Evolutionary conservation across 148 eudicot genomes (phyloP).

Genomic region (Rhododendron mucronatum): DNA sequence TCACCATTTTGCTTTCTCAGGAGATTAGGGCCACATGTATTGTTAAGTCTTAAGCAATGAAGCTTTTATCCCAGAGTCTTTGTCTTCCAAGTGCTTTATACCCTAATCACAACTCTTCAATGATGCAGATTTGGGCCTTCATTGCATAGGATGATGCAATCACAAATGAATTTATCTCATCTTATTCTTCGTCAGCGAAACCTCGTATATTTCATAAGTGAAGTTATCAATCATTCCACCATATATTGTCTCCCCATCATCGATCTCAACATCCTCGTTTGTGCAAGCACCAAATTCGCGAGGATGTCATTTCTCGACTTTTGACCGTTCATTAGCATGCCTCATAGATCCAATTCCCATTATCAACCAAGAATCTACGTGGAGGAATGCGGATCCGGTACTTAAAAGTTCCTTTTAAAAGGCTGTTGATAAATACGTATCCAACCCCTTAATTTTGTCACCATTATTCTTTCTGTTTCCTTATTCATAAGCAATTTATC

Average conservation of each 20-base stretch:
- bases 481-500: background rate
- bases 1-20: background rate
- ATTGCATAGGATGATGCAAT: background rate
- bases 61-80: background rate
- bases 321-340: background rate
- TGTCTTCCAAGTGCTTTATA: background rate
- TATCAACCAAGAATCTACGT: background rate
- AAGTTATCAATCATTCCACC: background rate
- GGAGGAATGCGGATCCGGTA: background rate
- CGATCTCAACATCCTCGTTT: background rate
- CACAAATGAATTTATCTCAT: background rate
- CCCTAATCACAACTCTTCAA: background rate
- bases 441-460: background rate
- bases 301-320: background rate
- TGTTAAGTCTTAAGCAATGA: background rate
- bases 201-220: background rate
- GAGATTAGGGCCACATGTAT: background rate
- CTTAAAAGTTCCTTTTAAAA: background rate
- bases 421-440: background rate
- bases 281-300: background rate
- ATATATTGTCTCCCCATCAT: background rate
- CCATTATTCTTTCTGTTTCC: background rate
- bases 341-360: background rate
- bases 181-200: background rate
- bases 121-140: background rate